Evolutionary conservation across 1,139 yeast genomes (phyloP).

Genomic region (Blastobotrys elegans): DNA sequence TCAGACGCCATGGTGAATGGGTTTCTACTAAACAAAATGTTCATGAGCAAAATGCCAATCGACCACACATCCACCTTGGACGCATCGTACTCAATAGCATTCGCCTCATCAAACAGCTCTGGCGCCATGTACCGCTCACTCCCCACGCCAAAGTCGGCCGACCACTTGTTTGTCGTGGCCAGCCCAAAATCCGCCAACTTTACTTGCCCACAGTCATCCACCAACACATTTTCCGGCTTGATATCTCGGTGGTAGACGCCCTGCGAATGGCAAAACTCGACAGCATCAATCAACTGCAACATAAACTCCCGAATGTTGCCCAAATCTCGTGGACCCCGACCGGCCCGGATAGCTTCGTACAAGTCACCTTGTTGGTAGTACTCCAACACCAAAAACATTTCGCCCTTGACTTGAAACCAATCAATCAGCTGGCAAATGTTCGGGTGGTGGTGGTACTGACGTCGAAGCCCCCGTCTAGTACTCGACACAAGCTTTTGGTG

Average conservation of each 20-base stretch:
- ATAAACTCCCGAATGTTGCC: conserved; percentile 74
- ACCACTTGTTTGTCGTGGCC: conserved; percentile 61
- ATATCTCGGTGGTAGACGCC: conserved; percentile 83
- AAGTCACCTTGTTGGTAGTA: conserved; percentile 90
- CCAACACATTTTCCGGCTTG: conserved; percentile 83
- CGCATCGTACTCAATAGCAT: conserved; percentile 67
- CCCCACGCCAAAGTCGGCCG: conserved; percentile 86
- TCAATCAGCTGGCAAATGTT: conserved; percentile 67
- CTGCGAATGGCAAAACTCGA: conserved; percentile 67
- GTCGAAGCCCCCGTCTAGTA: too few species aligned
- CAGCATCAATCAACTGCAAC: conserved; percentile 70
- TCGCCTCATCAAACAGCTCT: conserved; percentile 54
- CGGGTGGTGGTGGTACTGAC: conserved; percentile 38
- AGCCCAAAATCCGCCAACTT: conserved; percentile 91
- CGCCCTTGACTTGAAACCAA: conserved; percentile 49
- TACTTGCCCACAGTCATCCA: conserved; percentile 61
- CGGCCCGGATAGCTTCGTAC: conserved; percentile 85
- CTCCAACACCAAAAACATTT: conserved; percentile 65
- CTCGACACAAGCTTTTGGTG: conserved; percentile 61
- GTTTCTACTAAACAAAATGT: conserved; percentile 82
- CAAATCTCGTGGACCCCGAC: conserved; percentile 55
- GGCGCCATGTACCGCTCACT: conserved; percentile 98
- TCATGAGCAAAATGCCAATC: conserved; percentile 75
- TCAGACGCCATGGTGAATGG: conserved; percentile 82
- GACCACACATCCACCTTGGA: conserved; percentile 92